phyloP scores from a whole-genome alignment of 495 filamentous ascomycete genomes.

The Aspergillus asperescens region DNA sequence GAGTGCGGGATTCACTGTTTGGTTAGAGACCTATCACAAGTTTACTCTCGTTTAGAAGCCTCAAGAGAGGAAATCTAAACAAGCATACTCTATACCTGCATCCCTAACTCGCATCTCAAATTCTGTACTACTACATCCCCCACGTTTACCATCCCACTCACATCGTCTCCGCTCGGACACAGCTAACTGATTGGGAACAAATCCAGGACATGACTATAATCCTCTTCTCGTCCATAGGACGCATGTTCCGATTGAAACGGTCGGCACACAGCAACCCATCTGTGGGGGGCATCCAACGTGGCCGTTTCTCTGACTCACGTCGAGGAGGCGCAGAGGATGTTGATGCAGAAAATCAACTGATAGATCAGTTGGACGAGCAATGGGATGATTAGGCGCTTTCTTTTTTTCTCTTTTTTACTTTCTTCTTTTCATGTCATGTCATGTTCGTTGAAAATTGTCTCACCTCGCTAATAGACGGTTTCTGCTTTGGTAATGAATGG shows the following conservation, averaged over 20 bases:
- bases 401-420: neutral
- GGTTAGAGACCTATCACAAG: neutral
- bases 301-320: slow-evolving; percentile 33
- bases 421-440: neutral
- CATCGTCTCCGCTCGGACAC: neutral
- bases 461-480: neutral
- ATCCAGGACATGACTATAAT: slow-evolving; percentile 78
- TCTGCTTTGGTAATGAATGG: neutral
- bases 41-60: neutral
- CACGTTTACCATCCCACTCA: neutral
- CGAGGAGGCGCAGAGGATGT: slow-evolving; percentile 33
- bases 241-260: slow-evolving; percentile 50
- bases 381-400: slow-evolving; percentile 44
- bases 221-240: slow-evolving; percentile 66
- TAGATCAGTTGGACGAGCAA: slow-evolving; percentile 95
- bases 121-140: neutral
- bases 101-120: no score
- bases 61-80: neutral
- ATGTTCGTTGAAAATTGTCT: no score
- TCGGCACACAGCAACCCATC: slow-evolving; percentile 53
- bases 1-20: neutral
- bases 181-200: slow-evolving; percentile 5
- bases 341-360: slow-evolving; percentile 88
- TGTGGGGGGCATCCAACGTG: slow-evolving; percentile 24
- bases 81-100: no score